These are phyloP conservation scores for Russula olivacea DNA, from an alignment of 768 basidiomycete species.

Conservation along the genomic window DNA sequence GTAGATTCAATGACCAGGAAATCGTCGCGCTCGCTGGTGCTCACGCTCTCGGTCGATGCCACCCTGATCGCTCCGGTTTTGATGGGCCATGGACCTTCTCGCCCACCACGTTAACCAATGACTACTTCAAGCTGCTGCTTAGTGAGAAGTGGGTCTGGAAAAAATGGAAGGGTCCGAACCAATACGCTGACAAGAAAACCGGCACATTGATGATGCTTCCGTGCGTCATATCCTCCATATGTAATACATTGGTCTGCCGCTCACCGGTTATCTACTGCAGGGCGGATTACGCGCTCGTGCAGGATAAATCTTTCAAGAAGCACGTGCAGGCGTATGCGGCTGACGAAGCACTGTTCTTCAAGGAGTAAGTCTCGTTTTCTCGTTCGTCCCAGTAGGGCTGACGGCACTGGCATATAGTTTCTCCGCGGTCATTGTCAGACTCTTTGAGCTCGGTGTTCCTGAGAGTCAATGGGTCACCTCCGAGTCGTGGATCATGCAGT, in stretches of 20 bases:
- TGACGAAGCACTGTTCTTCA: slow-evolving; percentile 83
- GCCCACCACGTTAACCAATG: slow-evolving; percentile 81
- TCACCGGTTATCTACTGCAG: slow-evolving; percentile 32
- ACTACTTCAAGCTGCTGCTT: slow-evolving; percentile 80
- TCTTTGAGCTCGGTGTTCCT: slow-evolving; percentile 95
- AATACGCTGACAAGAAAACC: slow-evolving; percentile 89
- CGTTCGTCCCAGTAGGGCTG: slow-evolving; percentile 2
- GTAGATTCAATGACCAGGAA: slow-evolving; percentile 88
- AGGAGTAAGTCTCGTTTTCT: slow-evolving; percentile 57
- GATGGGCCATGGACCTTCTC: slow-evolving; percentile 96
- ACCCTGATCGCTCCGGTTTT: slow-evolving; percentile 73
- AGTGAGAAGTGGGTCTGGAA: slow-evolving; percentile 94
- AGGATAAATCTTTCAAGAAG: slow-evolving; percentile 92
- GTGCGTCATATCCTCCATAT: slow-evolving; percentile 39
- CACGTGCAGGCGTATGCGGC: slow-evolving; percentile 82
- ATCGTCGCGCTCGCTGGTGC: slow-evolving; percentile 93
- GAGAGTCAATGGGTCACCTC: slow-evolving; percentile 61
- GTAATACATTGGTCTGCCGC: not conserved
- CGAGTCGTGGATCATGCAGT: slow-evolving; percentile 73
- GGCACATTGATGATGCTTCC: slow-evolving; percentile 92
- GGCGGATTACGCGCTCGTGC: slow-evolving; percentile 81
- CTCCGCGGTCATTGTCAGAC: slow-evolving; percentile 63
- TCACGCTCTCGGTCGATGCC: slow-evolving; percentile 95
- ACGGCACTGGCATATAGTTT: slow-evolving; percentile 49
- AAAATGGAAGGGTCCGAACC: slow-evolving; percentile 93